Evolutionary conservation across 768 basidiomycete species (phyloP).

Genomic region (Termitomyces eurrhizus): DNA sequence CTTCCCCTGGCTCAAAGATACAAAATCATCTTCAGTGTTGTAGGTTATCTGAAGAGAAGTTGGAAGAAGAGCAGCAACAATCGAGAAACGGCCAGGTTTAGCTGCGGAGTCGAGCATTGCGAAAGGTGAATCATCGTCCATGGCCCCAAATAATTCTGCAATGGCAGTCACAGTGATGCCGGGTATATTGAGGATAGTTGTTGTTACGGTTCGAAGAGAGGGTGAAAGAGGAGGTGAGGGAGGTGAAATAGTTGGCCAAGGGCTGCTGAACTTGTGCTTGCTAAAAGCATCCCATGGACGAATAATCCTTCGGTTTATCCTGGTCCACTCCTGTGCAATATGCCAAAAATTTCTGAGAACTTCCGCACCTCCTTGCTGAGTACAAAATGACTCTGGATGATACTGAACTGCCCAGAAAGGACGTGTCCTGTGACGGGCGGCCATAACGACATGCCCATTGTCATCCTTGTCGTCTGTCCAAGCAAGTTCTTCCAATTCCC

Average conservation of each 20-base stretch:
- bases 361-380: slow-evolving; percentile 61
- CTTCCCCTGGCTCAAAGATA: slow-evolving; percentile 41
- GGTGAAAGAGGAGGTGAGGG: slow-evolving; percentile 22
- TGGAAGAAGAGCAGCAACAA: slow-evolving; percentile 58
- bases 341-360: slow-evolving; percentile 74
- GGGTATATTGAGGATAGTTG: slow-evolving; percentile 38
- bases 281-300: slow-evolving; percentile 38
- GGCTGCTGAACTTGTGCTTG: slow-evolving; percentile 36
- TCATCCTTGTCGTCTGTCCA: slow-evolving; percentile 69
- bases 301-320: slow-evolving; percentile 30
- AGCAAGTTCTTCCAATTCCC: slow-evolving; percentile 61
- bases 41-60: slow-evolving; percentile 58
- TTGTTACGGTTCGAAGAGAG: slow-evolving; percentile 23
- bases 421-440: slow-evolving; percentile 51
- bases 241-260: slow-evolving; percentile 54
- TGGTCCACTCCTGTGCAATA: slow-evolving; percentile 58
- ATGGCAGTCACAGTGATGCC: slow-evolving; percentile 39
- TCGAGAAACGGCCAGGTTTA: slow-evolving; percentile 68
- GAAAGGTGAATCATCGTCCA: slow-evolving; percentile 57
- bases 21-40: slow-evolving; percentile 42
- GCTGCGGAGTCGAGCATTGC: slow-evolving; percentile 75
- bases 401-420: slow-evolving; percentile 91
- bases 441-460: slow-evolving; percentile 74
- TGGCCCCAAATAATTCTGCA: slow-evolving; percentile 61
- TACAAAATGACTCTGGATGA: slow-evolving; percentile 82